phyloP scores from a whole-genome alignment of 805 yeast genomes.

The Wickerhamiella dianesei region DNA sequence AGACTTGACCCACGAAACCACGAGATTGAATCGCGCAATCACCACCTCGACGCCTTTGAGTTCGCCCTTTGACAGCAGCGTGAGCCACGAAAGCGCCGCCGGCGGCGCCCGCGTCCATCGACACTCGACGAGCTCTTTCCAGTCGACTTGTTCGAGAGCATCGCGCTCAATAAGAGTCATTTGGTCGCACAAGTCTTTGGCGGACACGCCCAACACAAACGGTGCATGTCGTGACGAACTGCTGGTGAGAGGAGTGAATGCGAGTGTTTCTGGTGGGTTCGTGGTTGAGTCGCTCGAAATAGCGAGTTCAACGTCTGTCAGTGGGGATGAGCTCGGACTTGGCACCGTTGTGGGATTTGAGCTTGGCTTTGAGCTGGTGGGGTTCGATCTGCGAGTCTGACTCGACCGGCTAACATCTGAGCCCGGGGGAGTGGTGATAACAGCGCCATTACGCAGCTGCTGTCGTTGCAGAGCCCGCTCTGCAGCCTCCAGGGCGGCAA shows the following conservation, averaged over 20 bases:
- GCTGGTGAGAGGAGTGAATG: not conserved
- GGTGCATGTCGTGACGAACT: slow-evolving; percentile 44
- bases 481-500: not conserved
- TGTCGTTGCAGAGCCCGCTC: not conserved
- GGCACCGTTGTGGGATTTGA: not conserved
- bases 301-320: not conserved
- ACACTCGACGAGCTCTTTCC: slow-evolving; percentile 75
- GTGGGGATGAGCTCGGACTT: not conserved
- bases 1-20: slow-evolving; percentile 84
- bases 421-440: no score
- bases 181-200: slow-evolving; percentile 59
- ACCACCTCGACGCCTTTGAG: slow-evolving; percentile 58
- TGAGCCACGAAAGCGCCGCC: slow-evolving; percentile 65
- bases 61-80: slow-evolving; percentile 43
- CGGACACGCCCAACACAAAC: slow-evolving; percentile 60
- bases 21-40: slow-evolving; percentile 71
- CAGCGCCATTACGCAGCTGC: not conserved
- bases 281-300: not conserved
- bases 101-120: slow-evolving; percentile 49
- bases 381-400: no score
- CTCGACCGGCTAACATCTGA: no score
- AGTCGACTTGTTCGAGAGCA: slow-evolving; percentile 69
- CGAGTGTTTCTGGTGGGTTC: not conserved
- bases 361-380: no score
- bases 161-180: slow-evolving; percentile 80